Evolutionary conservation across 2,329 filamentous ascomycete species (phyloP), one percentile per base, ranked within the genome.

Genomic region (Lachnellula arida): DNA sequence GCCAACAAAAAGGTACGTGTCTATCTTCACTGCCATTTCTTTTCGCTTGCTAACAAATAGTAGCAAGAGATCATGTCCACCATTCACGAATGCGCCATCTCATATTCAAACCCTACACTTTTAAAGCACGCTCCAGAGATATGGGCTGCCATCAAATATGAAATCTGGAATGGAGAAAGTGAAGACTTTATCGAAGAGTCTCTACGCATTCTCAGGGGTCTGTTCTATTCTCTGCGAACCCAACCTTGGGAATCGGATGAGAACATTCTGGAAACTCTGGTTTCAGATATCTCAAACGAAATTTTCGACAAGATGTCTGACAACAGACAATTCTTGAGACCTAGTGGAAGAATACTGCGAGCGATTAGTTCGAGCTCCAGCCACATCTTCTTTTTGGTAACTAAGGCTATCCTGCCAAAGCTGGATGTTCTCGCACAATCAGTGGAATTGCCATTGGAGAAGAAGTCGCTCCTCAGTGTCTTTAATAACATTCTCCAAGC

Each of bases 71-170:
- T 67, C 11, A 58, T 68, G 11, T 32, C 53, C 12, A 62, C 64
- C n/a, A 57, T 64, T 25, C 50, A 56, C 28, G 46, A 51, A 22
- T 64, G 64, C 49, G 53, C 63, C 9, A 47, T 44, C 5, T 53
- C 47, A 5, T 70, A 67, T 47, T 60, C 60, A 1, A 28, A 49
- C 5, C 12, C 51, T n/a, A 61, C 52, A 0, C 40, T 68, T 12
- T 32, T 55, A 1, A 37, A 60, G 25, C 66, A 57, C 56, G 52
- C 61, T 15, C 25, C 48, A 4, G 65, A 66, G 46, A 56, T 71
- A 19, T 71, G 68, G 68, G 63, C 68, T 51, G 55, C 61, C 2
- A 42, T 71, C 15, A 71, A 71, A 52, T 70, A 65, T 49, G 68
- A 71, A 46, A 55, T 71, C 7, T 66, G 66, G 62, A 69, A 70